Evolutionary conservation across 129 eudicot genomes (phyloP).

Genomic region (Helianthus tuberosus): DNA sequence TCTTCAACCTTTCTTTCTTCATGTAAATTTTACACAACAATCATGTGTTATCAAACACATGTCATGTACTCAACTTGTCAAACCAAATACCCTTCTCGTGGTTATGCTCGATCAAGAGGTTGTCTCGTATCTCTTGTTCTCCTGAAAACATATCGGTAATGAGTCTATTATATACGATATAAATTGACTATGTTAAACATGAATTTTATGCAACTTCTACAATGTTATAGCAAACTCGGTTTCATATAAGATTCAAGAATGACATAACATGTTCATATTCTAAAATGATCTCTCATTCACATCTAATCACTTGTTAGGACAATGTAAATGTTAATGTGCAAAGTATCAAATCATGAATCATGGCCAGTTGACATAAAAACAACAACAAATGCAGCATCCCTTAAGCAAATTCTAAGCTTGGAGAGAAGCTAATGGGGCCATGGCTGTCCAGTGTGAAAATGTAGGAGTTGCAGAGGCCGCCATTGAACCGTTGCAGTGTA

Average conservation of each 20-base stretch:
- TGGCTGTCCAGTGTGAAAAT: too few relatives aligned
- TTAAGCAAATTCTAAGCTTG: too few relatives aligned
- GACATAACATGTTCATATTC: background rate
- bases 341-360: background rate
- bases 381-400: background rate
- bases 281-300: background rate
- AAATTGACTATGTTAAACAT: background rate
- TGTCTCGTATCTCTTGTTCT: constrained; percentile 52
- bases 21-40: constrained; percentile 29
- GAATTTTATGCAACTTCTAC: background rate
- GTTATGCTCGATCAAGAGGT: constrained; percentile 58
- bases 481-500: too few relatives aligned
- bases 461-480: too few relatives aligned
- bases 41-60: constrained; percentile 7
- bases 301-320: background rate
- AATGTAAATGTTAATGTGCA: background rate
- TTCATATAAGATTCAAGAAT: constrained; percentile 12
- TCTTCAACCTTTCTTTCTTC: constrained; percentile 25
- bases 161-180: constrained; percentile 6
- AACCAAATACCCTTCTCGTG: constrained; percentile 21
- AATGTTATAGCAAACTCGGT: background rate
- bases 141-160: constrained; percentile 39
- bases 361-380: background rate
- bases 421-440: too few relatives aligned
- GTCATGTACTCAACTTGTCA: constrained; percentile 28